A percentile compares a stretch with the other conserved stretches of the same genome.
These are phyloP conservation scores for Spirogloea muscicola DNA, from an alignment of 139 green algal genomes.

Conservation along the genomic window DNA sequence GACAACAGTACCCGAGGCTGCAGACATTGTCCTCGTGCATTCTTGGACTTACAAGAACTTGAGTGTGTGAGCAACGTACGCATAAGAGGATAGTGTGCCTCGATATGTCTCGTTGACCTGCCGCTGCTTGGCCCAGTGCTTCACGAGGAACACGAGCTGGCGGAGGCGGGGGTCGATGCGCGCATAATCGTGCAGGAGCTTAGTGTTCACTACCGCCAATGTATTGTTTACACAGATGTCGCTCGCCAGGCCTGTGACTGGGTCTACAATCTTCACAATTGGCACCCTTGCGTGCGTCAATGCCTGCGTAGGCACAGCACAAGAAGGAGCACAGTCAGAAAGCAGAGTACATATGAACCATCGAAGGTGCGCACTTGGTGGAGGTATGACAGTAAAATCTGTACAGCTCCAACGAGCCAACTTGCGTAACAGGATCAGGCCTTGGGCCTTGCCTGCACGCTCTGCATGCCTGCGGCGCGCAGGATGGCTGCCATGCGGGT, in stretches of 20 bases:
- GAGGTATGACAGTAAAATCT: constrained; percentile 11
- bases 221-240: constrained; percentile 79
- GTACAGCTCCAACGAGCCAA: not conserved
- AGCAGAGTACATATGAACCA: not conserved
- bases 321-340: not conserved
- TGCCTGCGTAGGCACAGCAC: constrained; percentile 11
- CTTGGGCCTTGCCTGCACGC: constrained; percentile 36
- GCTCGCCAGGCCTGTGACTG: constrained; percentile 33
- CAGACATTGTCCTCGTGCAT: too few species aligned
- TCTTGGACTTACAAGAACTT: too few species aligned
- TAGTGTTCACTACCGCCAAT: constrained; percentile 66
- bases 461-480: constrained; percentile 33
- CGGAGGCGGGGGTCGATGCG: constrained; percentile 70
- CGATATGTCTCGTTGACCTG: constrained; percentile 83
- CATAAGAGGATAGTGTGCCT: constrained; percentile 86
- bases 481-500: constrained; percentile 39
- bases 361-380: not conserved
- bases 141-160: constrained; percentile 75
- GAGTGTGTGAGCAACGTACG: too few species aligned
- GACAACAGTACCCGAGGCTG: too few species aligned
- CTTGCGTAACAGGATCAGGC: not conserved
- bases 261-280: constrained; percentile 75
- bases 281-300: constrained; percentile 71
- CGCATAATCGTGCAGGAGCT: constrained; percentile 75
- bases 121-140: constrained; percentile 87